Base-by-base conservation (phyloP, 495 filamentous ascomycete genomes). In the Aspergillus homomorphus region DNA sequence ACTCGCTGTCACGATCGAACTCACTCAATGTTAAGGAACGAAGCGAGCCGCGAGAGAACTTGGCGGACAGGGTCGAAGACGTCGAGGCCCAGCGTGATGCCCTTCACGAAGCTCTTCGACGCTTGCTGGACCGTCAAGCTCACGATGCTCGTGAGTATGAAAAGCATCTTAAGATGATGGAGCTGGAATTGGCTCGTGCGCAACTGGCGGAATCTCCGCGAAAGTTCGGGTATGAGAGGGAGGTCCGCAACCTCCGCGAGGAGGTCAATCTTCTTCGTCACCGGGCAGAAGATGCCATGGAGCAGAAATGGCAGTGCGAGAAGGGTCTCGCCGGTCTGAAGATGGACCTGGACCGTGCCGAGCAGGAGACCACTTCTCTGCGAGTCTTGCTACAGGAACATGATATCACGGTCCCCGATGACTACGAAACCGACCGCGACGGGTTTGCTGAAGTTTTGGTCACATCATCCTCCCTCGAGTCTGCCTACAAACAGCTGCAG, bases 291-390 rank as follows among this genome's bases (percentile, higher is more conserved):
- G 94, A 98, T 54, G 95, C 94, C 20, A 79, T 97, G n/a, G 91
- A 95, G 63, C 89, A 92, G 65, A 98, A 97, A 76, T 97, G 88
- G 83, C 88, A 94, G 72, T 93, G 92, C 56, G 94, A 98, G 73
- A 96, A 96, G 73, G 91, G 92, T 22, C 80, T 98, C 15, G 82
- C 87, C 57, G 92, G 93, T 44, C 77, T 98, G 60, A 96, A 96
- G 73, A 97, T 96, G 89, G 94, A 98, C 68, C 83, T 98, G 26
- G 95, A 98, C 67, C 89, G 92, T 59, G 91, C 94, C 4, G 89
- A 96, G 71, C 89, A 94, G 68, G 95, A 98, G 75, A 96, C 93
- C 14, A 76, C 80, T 28, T 90, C 88, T 23, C 75, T 98, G 28
- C 85, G 92, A 22, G 82, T 73, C 22, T 80, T 98, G 21, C 82